These are phyloP conservation scores for Saccharomyces hybrid DNA, from an alignment of 1,139 yeast genomes.

Conservation along the genomic window DNA sequence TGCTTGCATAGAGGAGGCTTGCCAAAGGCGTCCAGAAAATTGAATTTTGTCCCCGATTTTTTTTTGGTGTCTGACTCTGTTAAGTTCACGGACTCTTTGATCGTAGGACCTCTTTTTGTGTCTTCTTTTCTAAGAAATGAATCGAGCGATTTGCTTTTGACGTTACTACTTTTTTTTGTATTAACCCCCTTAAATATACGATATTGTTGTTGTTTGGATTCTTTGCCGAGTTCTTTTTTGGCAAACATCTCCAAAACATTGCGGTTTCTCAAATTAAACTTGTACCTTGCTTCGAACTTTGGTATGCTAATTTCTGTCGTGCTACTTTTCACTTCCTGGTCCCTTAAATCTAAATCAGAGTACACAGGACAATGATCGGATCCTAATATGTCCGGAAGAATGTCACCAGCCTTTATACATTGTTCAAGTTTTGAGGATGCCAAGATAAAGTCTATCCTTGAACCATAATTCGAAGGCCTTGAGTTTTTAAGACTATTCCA, in stretches of 20 bases:
- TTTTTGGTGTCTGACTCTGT: background rate
- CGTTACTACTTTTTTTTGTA: background rate
- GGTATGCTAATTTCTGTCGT: slow-evolving; percentile 24
- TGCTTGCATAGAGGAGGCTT: slow-evolving; percentile 48
- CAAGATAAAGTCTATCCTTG: no score
- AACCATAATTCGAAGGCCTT: no score
- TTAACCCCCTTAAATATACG: background rate
- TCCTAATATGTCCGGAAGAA: no score
- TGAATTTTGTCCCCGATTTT: background rate
- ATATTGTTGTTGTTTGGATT: background rate
- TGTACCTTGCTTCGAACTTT: slow-evolving; percentile 50
- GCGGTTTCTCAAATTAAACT: slow-evolving; percentile 44
- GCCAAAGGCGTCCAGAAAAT: slow-evolving; percentile 27
- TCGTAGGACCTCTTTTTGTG: background rate
- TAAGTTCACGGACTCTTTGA: background rate
- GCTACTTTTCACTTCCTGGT: no score
- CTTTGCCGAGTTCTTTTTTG: slow-evolving; percentile 6
- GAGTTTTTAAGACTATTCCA: no score
- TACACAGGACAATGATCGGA: no score
- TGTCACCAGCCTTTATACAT: no score
- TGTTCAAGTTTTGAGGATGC: no score
- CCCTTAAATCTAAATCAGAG: no score
- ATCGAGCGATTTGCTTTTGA: background rate
- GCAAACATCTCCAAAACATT: slow-evolving; percentile 50
- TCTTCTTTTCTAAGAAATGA: background rate